Base-by-base conservation (phyloP, 768 basidiomycete genomes). In the Calocybe cyanea region DNA sequence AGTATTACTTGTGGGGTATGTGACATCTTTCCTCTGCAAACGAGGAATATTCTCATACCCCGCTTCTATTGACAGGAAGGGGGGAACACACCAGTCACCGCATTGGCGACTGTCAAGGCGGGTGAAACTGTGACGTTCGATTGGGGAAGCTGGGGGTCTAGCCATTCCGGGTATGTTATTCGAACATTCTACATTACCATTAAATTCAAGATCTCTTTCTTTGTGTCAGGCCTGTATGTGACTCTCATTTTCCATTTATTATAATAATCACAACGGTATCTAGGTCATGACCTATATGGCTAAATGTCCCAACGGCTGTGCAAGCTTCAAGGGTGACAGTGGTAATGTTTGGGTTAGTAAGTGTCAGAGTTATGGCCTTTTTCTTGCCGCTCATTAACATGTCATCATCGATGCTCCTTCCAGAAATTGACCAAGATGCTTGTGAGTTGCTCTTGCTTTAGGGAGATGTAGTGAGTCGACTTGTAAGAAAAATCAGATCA, bases 211-310 rank as follows among this genome's bases (percentile, higher is more conserved):
- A 15, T 7, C 23, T 28, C n/a, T 24, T 3, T n/a, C 23, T 36
- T 17, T 28, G 25, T 28, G 5, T 48, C 31, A 43, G 41, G 34
- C 41, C 41, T 21, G 56, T 58, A 45, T 45, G 53, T 49, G 44
- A 49, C 43, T 11, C 6, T 28, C 25, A 6, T 28, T 41, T 35
- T 37, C 43, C 49, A 39, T 38, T 45, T 48, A 3, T 46, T 47
- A 42, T 45, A 48, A 24, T 48, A 45, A 3, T 44, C 49, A 10
- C 21, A 21, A 7, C 11, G 18, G 20, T 41, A 15, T 37, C 25
- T 28, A 46, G 45, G 50, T 54, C 9, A 58, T 54, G 57, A 58
- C 57, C 3, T 55, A 55, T 42, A 51, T 55, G 45, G 57, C 52
- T 33, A 55, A 55, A 18, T 55, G 54, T 34, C 43, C 54, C 3